phyloP scores from a whole-genome alignment of 2,329 filamentous ascomycete species.

The Clonostachys sp. region DNA sequence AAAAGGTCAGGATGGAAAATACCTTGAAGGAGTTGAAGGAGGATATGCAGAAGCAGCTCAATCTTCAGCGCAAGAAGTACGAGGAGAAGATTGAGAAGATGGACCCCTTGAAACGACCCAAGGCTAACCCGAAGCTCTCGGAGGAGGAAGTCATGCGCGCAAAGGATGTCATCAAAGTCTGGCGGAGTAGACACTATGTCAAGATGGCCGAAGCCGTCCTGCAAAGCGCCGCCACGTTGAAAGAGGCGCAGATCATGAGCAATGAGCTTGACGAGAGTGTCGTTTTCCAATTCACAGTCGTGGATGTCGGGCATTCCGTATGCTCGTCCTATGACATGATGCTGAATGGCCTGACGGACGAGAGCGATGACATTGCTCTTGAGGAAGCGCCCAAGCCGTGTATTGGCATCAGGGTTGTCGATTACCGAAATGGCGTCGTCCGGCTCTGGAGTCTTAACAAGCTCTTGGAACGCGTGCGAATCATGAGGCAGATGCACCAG shows the following conservation, averaged over 20 bases:
- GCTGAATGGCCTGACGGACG: constrained; percentile 80
- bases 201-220: constrained; percentile 90
- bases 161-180: constrained; percentile 62
- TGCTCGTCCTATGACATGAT: constrained; percentile 97
- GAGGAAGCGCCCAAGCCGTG: constrained; percentile 84
- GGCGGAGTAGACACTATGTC: constrained; percentile 83
- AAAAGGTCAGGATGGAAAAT: constrained; percentile 83
- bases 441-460: constrained; percentile 95
- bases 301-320: constrained; percentile 82
- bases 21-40: constrained; percentile 72
- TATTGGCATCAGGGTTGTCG: constrained; percentile 82
- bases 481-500: constrained; percentile 96
- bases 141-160: constrained; percentile 70
- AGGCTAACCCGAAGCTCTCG: constrained; percentile 59
- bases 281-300: constrained; percentile 89
- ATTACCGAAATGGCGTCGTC: constrained; percentile 81
- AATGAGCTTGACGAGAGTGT: constrained; percentile 91
- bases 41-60: constrained; percentile 84
- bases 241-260: constrained; percentile 97
- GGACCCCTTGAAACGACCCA: constrained; percentile 57
- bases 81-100: constrained; percentile 79
- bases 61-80: constrained; percentile 77
- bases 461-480: constrained; percentile 76
- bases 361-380: constrained; percentile 77
- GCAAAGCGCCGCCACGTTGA: constrained; percentile 80